Base-by-base conservation (phyloP, 495 filamentous ascomycete species). In the Wilcoxina mikolae region DNA sequence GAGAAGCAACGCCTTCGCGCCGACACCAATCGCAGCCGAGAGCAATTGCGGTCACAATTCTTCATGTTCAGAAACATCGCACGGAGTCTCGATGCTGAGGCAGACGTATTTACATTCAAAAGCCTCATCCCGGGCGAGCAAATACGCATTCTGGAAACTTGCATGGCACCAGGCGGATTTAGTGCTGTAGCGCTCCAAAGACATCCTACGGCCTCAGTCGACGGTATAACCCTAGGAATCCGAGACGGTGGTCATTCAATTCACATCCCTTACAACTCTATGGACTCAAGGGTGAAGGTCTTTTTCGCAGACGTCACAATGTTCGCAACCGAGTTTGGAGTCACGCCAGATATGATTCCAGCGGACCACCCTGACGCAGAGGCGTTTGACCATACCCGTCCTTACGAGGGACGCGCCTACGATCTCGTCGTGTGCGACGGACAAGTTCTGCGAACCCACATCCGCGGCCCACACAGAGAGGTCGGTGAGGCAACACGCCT, bases 101-200 rank as follows among this genome's bases (percentile, higher is more conserved):
- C 31, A 35, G 31, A 15, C 5, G 31, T 15, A 35, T 35, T 35
- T 15, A 35, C 31, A 15, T 18, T 7, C 42, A 20, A 5, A 5
- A 7, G 7, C 9, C 7, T 35, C 31, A 15, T 5, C 5, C 7
- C 5, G 15, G 31, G 31, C 22, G 27, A 41, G 11, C 10, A 69
- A 60, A 38, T 33, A 20, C 22, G 68, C 53, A 68, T 76, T 28
- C 71, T 81, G 1, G 74, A 81, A 57, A 60, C 79, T 38, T 79
- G 78, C 60, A 74, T 76, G 69, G 78, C 77, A 0, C 78, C 77
- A 0, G 76, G 78, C 5, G 75, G 72, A 2, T 81, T 74, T 56
- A 67, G 71, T 9, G 48, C 56, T 0, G 58, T 60, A 2, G 68
- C 66, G 0, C 56, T 76, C 25, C 2, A 29, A n/a, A 1, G 9